A percentile compares a stretch with the other conserved stretches of the same genome.
phyloP scores from a whole-genome alignment of 331 rosid genomes.

The Acacia pycnantha region DNA sequence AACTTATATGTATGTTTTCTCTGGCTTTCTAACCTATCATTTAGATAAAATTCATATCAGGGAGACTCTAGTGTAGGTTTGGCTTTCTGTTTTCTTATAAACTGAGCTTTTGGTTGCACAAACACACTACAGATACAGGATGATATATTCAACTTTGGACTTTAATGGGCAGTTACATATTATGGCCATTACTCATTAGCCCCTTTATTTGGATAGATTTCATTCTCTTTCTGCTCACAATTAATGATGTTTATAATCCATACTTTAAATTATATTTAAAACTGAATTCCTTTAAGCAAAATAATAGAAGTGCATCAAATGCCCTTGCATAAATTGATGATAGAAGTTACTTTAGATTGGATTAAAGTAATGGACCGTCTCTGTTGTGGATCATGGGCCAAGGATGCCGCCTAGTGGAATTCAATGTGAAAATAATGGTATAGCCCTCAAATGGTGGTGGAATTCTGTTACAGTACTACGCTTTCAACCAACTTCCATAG shows the following conservation, averaged over 20 bases:
- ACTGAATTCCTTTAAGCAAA: background rate
- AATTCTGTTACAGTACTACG: background rate
- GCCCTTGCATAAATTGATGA: background rate
- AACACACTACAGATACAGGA: background rate
- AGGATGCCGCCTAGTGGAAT: background rate
- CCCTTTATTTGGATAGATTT: background rate
- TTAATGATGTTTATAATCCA: too few relatives aligned
- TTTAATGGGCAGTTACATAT: background rate
- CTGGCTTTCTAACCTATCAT: background rate
- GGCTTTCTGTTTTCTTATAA: background rate
- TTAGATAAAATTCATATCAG: background rate
- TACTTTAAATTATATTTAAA: too few relatives aligned
- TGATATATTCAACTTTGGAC: background rate
- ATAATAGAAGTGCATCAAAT: background rate
- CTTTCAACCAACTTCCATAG: background rate
- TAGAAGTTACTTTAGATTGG: background rate
- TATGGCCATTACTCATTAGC: background rate
- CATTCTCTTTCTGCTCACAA: background rate
- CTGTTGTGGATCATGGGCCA: background rate
- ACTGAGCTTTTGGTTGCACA: background rate
- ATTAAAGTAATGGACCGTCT: background rate
- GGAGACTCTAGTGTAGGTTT: background rate
- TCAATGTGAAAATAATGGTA: background rate
- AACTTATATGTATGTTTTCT: background rate
- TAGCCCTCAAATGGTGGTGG: background rate